Conservation (phyloP, 2,329 filamentous ascomycete genomes). For the Alternaria alternata region DNA sequence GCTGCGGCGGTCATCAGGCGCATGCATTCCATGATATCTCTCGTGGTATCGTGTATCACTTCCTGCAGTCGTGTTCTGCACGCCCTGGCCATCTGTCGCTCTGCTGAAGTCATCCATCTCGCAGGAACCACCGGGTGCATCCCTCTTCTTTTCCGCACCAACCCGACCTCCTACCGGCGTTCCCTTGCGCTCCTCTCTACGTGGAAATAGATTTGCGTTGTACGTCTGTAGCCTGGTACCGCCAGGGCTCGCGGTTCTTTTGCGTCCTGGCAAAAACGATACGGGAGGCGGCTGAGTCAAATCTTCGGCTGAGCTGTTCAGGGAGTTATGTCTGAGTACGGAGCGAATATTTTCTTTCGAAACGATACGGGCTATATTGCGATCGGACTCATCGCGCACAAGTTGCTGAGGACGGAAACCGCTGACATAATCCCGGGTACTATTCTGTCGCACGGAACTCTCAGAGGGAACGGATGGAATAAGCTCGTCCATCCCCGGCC, state of each 20-base stretch:
- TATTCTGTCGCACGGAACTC: conserved; percentile 23
- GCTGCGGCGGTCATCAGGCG: not conserved
- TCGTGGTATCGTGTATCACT: not conserved
- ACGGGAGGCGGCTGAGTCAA: conserved; percentile 12
- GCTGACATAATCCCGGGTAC: not conserved
- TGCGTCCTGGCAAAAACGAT: not conserved
- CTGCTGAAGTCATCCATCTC: not conserved
- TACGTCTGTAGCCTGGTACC: conserved; percentile 27
- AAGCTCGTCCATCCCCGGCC: conserved; percentile 16
- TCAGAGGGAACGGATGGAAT: conserved; percentile 33
- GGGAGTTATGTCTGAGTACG: conserved; percentile 28
- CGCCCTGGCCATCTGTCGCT: not conserved
- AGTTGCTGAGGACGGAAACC: conserved; percentile 8
- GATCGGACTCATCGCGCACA: conserved; percentile 1
- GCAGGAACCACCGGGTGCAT: not conserved
- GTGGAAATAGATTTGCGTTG: conserved; percentile 44
- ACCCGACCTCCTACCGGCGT: conserved; percentile 21
- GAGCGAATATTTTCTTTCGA: conserved; percentile 47
- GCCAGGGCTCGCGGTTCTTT: not conserved
- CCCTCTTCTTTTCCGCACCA: conserved; percentile 1
- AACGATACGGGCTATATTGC: conserved; percentile 34
- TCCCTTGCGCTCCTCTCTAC: conserved; percentile 24
- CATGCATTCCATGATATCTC: not conserved
- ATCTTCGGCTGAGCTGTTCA: conserved; percentile 30
- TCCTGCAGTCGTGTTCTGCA: not conserved